Base-by-base conservation (phyloP, 1,284 basidiomycete species). In the Meira nashicola region DNA sequence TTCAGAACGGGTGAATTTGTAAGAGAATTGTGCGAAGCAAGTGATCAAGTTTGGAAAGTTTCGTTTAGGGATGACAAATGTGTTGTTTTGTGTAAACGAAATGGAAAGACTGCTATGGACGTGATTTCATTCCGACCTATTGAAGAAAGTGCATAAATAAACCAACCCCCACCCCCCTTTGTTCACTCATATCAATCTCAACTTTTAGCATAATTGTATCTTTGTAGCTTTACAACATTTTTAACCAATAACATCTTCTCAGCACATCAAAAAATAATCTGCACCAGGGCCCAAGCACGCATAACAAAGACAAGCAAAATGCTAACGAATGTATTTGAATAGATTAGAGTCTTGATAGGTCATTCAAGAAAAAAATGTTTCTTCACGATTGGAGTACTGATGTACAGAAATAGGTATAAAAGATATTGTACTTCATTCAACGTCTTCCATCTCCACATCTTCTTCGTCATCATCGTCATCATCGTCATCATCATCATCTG, bases 41-140 rank as follows among this genome's bases (percentile, higher is more conserved):
- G 68, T 88, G 92, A 79, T 86, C 86, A 64, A 65, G 87, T 97
- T 48, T 97, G 92, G 92, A 87, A 90, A 80, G 86, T 92, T 41
- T 85, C 83, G 47, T 89, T 87, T 80, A 83, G 85, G 68, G 83
- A 85, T 60, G 90, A 91, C 76, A 86, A 86, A 59, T 89, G 86
- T 23, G 89, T 88, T 38, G 83, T 95, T 53, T 84, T 93, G 80
- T 89, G 89, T 79, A 88, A 87, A 81, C 83, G 90, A 58, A 85
- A 83, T 47, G 89, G 87, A 43, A 88, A 87, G 82, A 94, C 89
- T 46, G 86, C 89, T n/a, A 86, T 94, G 79, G 92, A 95, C 81
- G 86, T 95, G 9, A 74, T 74, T 43, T 76, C 78, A 8, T 79
- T 79, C 58, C 57, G 75, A 38, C 78, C 78, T 19, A 37, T 47